Evolutionary conservation across 2,329 filamentous ascomycete genomes (phyloP).

Genomic region (Xylariaceae sp.): DNA sequence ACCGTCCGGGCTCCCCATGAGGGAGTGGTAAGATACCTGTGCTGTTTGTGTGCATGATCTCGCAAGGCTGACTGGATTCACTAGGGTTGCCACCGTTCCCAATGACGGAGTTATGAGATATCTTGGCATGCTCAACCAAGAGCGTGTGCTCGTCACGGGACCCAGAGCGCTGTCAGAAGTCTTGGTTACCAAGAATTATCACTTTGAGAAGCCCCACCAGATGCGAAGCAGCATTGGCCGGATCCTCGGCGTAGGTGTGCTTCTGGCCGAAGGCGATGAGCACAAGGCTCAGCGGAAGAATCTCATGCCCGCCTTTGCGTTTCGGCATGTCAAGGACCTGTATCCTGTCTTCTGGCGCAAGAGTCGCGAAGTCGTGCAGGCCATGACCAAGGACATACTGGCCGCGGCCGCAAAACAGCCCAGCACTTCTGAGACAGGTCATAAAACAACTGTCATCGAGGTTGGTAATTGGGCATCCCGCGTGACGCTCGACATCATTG

Average conservation of each 20-base stretch:
- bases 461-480: constrained; percentile 68
- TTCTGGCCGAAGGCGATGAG: constrained; percentile 89
- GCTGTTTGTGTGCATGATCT: neutral
- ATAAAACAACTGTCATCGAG: constrained; percentile 55
- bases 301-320: constrained; percentile 83
- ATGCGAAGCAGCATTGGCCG: constrained; percentile 63
- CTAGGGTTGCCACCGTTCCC: constrained; percentile 64
- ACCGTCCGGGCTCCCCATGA: constrained; percentile 51
- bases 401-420: constrained; percentile 40
- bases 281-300: constrained; percentile 83
- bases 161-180: constrained; percentile 74
- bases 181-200: constrained; percentile 70
- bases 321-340: constrained; percentile 81
- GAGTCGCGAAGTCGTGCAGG: constrained; percentile 67
- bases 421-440: constrained; percentile 39
- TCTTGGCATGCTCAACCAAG: constrained; percentile 49
- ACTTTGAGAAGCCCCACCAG: constrained; percentile 67
- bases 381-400: constrained; percentile 61
- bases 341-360: constrained; percentile 87
- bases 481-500: constrained; percentile 77
- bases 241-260: constrained; percentile 71
- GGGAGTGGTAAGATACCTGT: constrained; percentile 52
- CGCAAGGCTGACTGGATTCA: constrained; percentile 22
- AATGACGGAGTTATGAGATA: constrained; percentile 75
- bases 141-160: constrained; percentile 52